Base-by-base conservation (phyloP, 2,329 filamentous ascomycete genomes). In the Xylaria hypoxylon region DNA sequence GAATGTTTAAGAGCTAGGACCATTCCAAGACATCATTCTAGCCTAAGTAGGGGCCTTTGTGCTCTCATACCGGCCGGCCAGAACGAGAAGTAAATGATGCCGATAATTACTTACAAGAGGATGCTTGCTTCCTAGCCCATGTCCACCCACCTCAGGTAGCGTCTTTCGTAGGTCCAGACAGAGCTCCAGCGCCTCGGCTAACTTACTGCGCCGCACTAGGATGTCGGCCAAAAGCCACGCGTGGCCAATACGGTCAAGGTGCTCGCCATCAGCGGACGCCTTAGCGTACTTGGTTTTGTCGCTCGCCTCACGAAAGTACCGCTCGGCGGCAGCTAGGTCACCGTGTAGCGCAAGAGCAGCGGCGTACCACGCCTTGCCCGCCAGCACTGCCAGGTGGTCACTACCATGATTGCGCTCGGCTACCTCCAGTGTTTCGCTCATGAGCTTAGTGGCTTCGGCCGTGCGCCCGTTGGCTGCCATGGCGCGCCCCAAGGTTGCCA, bases 321-420 rank as follows among this genome's bases (percentile, higher is more conserved):
- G 5, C 26, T 57, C 53, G 26, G 53, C 53, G 10, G 17, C 40
- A 11, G 40, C 40, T 10, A 45, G 40, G 3, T 33, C 8, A 35
- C 53, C 40, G 15, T 45, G 40, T n/a, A 11, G 17, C 7, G n/a
- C 53, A 13, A 57, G 53, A 33, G 17, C 53, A n/a, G 17, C 15
- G 26, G 53, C 53, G 11, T 57, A 57, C 17, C n/a, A 22, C 53
- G 53, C n/a, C 26, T 57, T 57, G 15, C 40, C 53, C 13, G 40
- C 17, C 40, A 57, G 40, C 4, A 57, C 40, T 5, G 15, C 53
- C 3, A 57, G 13, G 40, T 57, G 13, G 10, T 24, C 38, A n/a
- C n/a, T 15, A 13, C 53, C 53, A 8, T 19, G 26, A 31, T 57
- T 57, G 26, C 53, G 53, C 8, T 57, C 40, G 17, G 53, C 53